Base-by-base conservation (phyloP, 2,329 filamentous ascomycete genomes). In the Ophiostoma perfectum region DNA sequence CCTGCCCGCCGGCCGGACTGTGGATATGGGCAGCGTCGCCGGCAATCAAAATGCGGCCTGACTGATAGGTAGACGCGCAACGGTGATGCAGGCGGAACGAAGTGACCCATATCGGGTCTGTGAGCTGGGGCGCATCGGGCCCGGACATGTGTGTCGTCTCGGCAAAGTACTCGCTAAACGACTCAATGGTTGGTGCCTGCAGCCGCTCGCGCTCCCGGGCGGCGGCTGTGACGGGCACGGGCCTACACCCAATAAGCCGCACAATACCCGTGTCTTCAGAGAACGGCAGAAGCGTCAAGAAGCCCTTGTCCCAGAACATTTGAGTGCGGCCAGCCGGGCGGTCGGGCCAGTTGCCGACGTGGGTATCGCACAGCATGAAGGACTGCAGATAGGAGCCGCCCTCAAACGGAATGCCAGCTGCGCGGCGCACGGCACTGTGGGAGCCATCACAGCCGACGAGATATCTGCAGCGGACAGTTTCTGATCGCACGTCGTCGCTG, bases 1-100 rank as follows among this genome's bases (percentile, higher is more conserved):
- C 85, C 72, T 86, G 84, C 0, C 83, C 85, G 2, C 83, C 85
- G 0, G 81, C 80, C 0, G 83, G 83, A 49, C 78, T 83, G 70
- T 86, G 83, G 12, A 84, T 83, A 70, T 87, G 84, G 1, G 82
- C 83, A 5, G 84, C 83, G 68, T 88, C 85, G 14, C 85, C 84
- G 1, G 82, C 84, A 0, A 88, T 75, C 62, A 87, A 82, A 3
- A 84, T 77, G 3, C 83, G 79, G 2, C 81, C 80, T 36, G 78
- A 77, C 5, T 80, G 80, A 72, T 84, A 83, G 8, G 70, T 72
- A 7, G 75, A 75, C 2, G 78, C 78, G 42, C 79, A 77, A 6
- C 80, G 75, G 71, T 81, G 77, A 72, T 81, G 81, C 7, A 82
- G 76, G 2, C 76, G 78, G 73, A 83, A 85, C 12, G 77, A 75